phyloP scores from a whole-genome alignment of 257 asterid species.

The Solanum chiquidenum region DNA sequence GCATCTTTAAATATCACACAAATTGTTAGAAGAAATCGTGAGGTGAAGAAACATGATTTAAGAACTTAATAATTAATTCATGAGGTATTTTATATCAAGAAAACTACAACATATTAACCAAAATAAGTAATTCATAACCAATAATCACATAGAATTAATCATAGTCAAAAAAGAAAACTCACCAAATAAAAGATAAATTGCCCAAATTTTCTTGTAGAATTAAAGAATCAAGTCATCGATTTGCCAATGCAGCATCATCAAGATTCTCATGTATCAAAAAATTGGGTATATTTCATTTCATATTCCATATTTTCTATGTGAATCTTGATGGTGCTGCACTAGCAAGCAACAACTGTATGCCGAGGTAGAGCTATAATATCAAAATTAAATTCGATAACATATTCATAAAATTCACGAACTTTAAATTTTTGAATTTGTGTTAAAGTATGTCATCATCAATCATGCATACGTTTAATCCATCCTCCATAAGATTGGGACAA shows the following conservation, averaged over 20 bases:
- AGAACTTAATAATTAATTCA: neutral
- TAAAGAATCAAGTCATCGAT: neutral
- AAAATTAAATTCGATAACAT: rapidly evolving
- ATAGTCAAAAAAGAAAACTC: neutral
- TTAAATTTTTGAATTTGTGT: neutral
- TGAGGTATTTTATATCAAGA: neutral
- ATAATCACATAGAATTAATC: neutral
- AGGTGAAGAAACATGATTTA: neutral
- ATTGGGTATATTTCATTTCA: neutral
- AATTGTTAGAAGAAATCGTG: neutral
- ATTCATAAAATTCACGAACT: neutral
- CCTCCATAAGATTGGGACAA: neutral
- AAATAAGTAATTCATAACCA: neutral
- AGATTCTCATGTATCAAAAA: constrained; percentile 15
- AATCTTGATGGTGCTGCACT: constrained; percentile 26
- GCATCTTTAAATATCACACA: neutral
- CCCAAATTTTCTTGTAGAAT: neutral
- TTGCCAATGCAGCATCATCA: constrained; percentile 43
- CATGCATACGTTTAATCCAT: neutral
- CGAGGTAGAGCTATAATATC: neutral
- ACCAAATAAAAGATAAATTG: neutral
- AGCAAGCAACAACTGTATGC: constrained; percentile 14
- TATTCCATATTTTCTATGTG: neutral
- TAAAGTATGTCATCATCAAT: neutral
- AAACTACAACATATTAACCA: neutral